Percentiles rank a stretch among this genome's conserved stretches.
Evolutionary conservation across 768 basidiomycete species (phyloP).

Genomic region (Hericium alpestre): DNA sequence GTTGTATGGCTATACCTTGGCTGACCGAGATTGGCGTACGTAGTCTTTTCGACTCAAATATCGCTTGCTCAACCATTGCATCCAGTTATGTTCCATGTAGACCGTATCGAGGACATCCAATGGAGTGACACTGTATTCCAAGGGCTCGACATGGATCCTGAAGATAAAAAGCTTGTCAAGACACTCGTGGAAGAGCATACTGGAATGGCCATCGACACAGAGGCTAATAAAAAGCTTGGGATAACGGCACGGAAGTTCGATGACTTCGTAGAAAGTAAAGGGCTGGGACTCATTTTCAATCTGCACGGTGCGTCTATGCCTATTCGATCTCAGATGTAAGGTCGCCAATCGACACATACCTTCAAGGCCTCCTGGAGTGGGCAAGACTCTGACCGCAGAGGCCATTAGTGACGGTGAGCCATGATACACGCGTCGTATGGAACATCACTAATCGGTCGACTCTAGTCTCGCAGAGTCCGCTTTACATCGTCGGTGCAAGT

Average conservation of each 20-base stretch:
- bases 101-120: neutral
- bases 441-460: neutral
- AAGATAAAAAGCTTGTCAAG: neutral
- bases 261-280: slow-evolving; percentile 28
- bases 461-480: neutral
- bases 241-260: slow-evolving; percentile 14
- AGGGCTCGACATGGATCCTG: neutral
- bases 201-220: neutral
- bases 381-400: slow-evolving; percentile 17
- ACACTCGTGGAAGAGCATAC: neutral
- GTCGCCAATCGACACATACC: neutral
- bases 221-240: neutral
- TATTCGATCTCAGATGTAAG: too few species aligned
- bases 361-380: slow-evolving; percentile 9
- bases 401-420: slow-evolving; percentile 13
- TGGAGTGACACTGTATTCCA: neutral
- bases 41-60: neutral
- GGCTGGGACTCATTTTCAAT: slow-evolving; percentile 25
- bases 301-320: slow-evolving; percentile 17
- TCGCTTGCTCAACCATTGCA: neutral
- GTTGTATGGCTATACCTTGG: neutral
- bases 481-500: neutral
- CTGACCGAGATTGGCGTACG: neutral
- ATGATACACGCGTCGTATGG: too few species aligned
- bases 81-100: neutral